Percentiles rank a stretch among this genome's conserved stretches.
These are phyloP conservation scores for Saccharomycopsis vini DNA, from an alignment of 805 yeast genomes.

Conservation along the genomic window DNA sequence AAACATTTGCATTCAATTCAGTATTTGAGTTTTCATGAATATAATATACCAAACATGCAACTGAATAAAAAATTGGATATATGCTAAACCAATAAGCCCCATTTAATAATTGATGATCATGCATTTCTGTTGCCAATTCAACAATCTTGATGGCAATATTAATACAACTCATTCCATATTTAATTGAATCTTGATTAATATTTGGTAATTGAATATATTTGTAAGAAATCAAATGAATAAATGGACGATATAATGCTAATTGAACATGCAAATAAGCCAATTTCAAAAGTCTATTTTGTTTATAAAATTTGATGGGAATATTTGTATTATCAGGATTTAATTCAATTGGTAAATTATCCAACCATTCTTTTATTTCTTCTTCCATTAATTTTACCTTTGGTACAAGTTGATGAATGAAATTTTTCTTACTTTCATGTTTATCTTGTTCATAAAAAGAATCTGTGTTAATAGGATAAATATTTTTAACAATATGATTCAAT, in stretches of 20 bases:
- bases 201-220: slow-evolving; percentile 30
- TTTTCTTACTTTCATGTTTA: background rate
- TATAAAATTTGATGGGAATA: slow-evolving; percentile 39
- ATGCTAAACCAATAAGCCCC: slow-evolving; percentile 91
- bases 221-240: slow-evolving; percentile 72
- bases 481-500: slow-evolving; percentile 59
- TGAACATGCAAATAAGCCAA: slow-evolving; percentile 68
- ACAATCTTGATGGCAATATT: slow-evolving; percentile 78
- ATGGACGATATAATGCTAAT: slow-evolving; percentile 77
- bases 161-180: slow-evolving; percentile 75
- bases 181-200: slow-evolving; percentile 51
- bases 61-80: slow-evolving; percentile 81
- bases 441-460: slow-evolving; percentile 17
- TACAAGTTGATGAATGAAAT: slow-evolving; percentile 8
- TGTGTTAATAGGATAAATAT: slow-evolving; percentile 66
- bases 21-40: slow-evolving; percentile 42
- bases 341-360: slow-evolving; percentile 58
- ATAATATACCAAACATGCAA: slow-evolving; percentile 77
- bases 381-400: slow-evolving; percentile 56
- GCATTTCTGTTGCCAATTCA: slow-evolving; percentile 72
- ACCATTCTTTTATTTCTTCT: slow-evolving; percentile 62
- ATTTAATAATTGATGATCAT: slow-evolving; percentile 55
- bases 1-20: slow-evolving; percentile 17
- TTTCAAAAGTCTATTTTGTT: slow-evolving; percentile 69
- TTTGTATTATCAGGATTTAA: slow-evolving; percentile 53